A percentile compares a stretch with the other conserved stretches of the same genome.
Conservation (phyloP, 192 early-diverging fungal genomes). For the Mortierella alpina region DNA sequence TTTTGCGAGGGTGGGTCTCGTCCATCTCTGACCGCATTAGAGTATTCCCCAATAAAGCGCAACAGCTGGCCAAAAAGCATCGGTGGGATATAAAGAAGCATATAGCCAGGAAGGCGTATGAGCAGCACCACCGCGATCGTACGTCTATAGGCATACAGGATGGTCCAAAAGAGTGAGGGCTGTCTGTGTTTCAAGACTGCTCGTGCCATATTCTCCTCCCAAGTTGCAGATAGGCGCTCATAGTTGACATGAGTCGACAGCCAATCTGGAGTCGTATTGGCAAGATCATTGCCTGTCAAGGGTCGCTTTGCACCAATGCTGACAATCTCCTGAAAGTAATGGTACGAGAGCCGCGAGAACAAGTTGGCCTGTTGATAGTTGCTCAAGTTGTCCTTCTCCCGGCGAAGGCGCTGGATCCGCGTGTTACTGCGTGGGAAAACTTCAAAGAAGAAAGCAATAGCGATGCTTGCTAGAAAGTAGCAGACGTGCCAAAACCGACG, state of each 20-base stretch:
- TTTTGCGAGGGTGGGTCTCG: not conserved
- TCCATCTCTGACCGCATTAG: slow-evolving; percentile 8
- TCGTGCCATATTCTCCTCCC: slow-evolving; percentile 10
- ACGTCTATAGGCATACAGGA: slow-evolving; percentile 11
- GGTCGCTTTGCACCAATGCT: slow-evolving; percentile 32
- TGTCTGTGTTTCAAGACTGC: not conserved
- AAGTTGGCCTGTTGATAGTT: slow-evolving; percentile 25
- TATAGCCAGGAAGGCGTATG: slow-evolving; percentile 13
- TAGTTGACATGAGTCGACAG: slow-evolving; percentile 24
- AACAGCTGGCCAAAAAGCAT: slow-evolving; percentile 36
- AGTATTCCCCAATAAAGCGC: slow-evolving; percentile 32
- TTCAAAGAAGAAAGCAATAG: slow-evolving; percentile 24
- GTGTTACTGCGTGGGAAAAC: slow-evolving; percentile 22
- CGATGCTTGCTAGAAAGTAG: slow-evolving; percentile 8
- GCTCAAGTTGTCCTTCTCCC: slow-evolving; percentile 32
- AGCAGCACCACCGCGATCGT: not conserved
- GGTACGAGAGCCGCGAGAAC: slow-evolving; percentile 19
- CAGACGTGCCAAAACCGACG: not conserved
- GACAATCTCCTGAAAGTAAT: slow-evolving; percentile 26
- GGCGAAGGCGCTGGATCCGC: slow-evolving; percentile 22
- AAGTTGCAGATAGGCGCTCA: not conserved
- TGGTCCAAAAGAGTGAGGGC: slow-evolving; percentile 31
- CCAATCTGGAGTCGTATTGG: slow-evolving; percentile 8
- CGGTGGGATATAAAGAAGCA: slow-evolving; percentile 10
- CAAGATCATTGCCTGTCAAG: slow-evolving; percentile 19